Base-by-base conservation (phyloP, 108 stramenopile species). In the Chaetoceros tenuissimus region DNA sequence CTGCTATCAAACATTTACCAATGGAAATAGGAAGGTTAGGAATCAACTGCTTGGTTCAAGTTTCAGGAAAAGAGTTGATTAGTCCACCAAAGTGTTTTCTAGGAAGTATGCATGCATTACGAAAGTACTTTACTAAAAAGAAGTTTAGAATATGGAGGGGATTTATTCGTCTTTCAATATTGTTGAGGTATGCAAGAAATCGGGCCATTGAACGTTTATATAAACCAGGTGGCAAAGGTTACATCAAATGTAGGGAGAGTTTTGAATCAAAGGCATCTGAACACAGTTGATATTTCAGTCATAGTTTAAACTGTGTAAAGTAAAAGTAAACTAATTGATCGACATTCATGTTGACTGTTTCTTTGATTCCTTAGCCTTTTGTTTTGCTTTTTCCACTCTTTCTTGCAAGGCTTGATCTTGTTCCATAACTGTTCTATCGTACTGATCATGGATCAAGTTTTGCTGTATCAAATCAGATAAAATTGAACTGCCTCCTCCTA, bases 371-470 rank as follows among this genome's bases (percentile, higher is more conserved):
- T n/a, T n/a, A n/a, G n/a, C 34, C 34, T 40, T 40, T 13, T 40
- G 5, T 40, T 10, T 22, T 48, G 59, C 24, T 48, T 46, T 24
- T 10, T 54, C 55, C 0, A 66, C 28, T 43, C 68, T 48, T 26
- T 56, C n/a, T 30, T 61, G 49, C 55, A 83, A 57, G 45, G 75
- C 74, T 24, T 64, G 57, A 34, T 88, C 82, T 64, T 88, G 86
- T 21, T 88, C 80, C 43, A 67, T 66, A 1, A 84, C 69, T 20
- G 82, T 76, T 27, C 85, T 69, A 64, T 92, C 84, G 57, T 92
- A 85, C 56, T 92, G 90, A 67, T 87, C 85, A 62, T 81, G 76
- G 25, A 87, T 74, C 16, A 92, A 55, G 24, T 57, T 74, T 57
- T 87, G 75, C 26, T 80, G 71, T 2, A 84, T 59, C 24, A 82